Conservation (phyloP, 371 early-diverging fungal species). For the Sporodiniella umbellata region DNA sequence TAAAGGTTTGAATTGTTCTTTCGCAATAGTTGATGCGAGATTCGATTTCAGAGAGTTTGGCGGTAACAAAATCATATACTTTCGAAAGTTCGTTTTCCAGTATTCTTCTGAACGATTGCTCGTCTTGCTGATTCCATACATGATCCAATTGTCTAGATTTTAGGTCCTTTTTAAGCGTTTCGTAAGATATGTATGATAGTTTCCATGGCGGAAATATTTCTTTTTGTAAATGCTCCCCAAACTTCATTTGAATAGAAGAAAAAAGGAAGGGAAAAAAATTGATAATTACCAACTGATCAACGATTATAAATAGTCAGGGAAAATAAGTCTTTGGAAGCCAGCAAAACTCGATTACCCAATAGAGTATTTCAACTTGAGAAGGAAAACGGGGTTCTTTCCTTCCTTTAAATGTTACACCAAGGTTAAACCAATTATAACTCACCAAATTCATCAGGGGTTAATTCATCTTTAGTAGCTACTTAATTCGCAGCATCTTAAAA, state of each 20-base stretch:
- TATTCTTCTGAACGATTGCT: constrained; percentile 67
- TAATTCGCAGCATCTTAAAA: no score
- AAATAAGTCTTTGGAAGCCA: no score
- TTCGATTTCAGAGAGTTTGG: constrained; percentile 80
- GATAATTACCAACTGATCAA: constrained; percentile 9
- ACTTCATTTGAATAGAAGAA: constrained; percentile 28
- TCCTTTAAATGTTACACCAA: no score
- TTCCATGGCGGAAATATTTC: constrained; percentile 30
- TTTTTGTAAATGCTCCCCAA: constrained; percentile 27
- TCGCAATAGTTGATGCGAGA: constrained; percentile 83
- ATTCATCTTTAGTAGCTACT: no score
- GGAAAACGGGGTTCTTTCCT: no score
- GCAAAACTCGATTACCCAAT: no score
- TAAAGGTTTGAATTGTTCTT: constrained; percentile 59
- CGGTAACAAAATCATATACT: constrained; percentile 74
- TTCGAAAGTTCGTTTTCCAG: constrained; percentile 78
- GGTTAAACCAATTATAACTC: no score
- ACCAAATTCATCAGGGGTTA: no score
- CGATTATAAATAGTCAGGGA: constrained; percentile 22
- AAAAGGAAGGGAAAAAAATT: constrained; percentile 1
- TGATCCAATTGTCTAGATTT: constrained; percentile 18
- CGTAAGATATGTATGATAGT: constrained; percentile 22
- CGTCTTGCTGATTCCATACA: constrained; percentile 60
- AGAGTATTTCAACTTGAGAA: no score
- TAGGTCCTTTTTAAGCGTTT: constrained; percentile 16